Conservation (phyloP, 2,329 filamentous ascomycete species). For the Botrytis squamosa region DNA sequence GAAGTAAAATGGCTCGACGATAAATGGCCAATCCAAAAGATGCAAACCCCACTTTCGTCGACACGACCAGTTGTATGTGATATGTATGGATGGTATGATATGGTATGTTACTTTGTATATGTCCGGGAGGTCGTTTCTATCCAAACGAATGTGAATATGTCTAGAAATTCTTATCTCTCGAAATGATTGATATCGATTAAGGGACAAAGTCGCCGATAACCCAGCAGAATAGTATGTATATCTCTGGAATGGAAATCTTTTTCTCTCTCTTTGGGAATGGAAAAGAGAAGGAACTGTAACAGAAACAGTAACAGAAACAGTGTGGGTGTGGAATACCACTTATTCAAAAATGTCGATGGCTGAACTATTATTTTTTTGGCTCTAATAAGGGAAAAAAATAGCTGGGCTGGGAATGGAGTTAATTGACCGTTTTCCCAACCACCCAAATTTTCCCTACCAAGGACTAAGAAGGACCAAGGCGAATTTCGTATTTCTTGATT, state of each 20-base stretch:
- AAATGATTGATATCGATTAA: not conserved
- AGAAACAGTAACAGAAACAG: not conserved
- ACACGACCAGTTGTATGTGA: not conserved
- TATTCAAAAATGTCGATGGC: slow-evolving; percentile 13
- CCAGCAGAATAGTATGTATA: not conserved
- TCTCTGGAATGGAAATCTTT: slow-evolving; percentile 8
- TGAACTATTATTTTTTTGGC: slow-evolving; percentile 1
- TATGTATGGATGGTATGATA: not conserved
- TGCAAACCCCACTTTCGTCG: slow-evolving; percentile 3
- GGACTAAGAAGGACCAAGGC: not conserved
- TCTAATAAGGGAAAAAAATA: not conserved
- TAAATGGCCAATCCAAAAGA: slow-evolving; percentile 10
- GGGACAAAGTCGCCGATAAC: not conserved
- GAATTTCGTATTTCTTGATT: not conserved
- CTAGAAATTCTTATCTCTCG: not conserved
- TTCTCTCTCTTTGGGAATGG: not conserved
- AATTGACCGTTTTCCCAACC: slow-evolving; percentile 15
- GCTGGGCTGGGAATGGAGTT: slow-evolving; percentile 12
- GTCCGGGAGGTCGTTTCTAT: not conserved
- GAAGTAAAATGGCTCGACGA: slow-evolving; percentile 6
- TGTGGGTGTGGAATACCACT: not conserved
- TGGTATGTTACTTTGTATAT: not conserved
- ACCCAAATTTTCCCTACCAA: slow-evolving; percentile 11
- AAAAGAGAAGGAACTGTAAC: not conserved
- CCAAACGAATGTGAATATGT: not conserved